These are phyloP conservation scores for Eucalyptus melliodora DNA, from an alignment of 345 rosid species.

Conservation along the genomic window DNA sequence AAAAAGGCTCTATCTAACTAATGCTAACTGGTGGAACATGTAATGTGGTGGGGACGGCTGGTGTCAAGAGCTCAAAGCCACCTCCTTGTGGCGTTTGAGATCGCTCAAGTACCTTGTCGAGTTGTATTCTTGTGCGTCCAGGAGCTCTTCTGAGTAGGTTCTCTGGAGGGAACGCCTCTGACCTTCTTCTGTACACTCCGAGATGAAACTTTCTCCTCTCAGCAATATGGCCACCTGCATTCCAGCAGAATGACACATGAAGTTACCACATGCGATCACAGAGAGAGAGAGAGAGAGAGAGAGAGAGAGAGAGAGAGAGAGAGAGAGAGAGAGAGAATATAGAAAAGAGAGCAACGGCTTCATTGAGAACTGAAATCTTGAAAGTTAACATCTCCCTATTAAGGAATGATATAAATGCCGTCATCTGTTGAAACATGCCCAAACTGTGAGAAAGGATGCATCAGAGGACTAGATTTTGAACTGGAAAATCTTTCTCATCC, in stretches of 20 bases:
- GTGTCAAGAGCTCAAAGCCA: constrained; percentile 45
- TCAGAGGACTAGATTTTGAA: neutral
- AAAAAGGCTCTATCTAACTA: neutral
- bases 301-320: neutral
- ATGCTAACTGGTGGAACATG: neutral
- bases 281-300: neutral
- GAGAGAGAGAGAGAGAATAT: neutral
- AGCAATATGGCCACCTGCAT: constrained; percentile 65
- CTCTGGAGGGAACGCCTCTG: constrained; percentile 23
- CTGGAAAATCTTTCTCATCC: neutral
- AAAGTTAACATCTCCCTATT: neutral
- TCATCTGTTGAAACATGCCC: neutral
- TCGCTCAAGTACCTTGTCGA: constrained; percentile 51
- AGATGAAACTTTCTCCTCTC: constrained; percentile 35
- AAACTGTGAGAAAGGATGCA: neutral
- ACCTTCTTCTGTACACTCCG: constrained; percentile 8
- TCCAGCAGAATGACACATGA: neutral
- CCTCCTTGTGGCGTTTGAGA: constrained; percentile 39
- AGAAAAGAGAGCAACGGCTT: neutral
- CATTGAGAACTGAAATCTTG: neutral
- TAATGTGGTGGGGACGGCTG: neutral
- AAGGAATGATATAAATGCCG: neutral
- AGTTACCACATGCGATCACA: neutral
- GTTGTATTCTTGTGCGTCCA: constrained; percentile 68
- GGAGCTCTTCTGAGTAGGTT: constrained; percentile 59